A percentile compares a stretch with the other conserved stretches of the same genome.
Evolutionary conservation across 2,329 filamentous ascomycete species (phyloP).

Genomic region (Pseudogymnoascus sp.): DNA sequence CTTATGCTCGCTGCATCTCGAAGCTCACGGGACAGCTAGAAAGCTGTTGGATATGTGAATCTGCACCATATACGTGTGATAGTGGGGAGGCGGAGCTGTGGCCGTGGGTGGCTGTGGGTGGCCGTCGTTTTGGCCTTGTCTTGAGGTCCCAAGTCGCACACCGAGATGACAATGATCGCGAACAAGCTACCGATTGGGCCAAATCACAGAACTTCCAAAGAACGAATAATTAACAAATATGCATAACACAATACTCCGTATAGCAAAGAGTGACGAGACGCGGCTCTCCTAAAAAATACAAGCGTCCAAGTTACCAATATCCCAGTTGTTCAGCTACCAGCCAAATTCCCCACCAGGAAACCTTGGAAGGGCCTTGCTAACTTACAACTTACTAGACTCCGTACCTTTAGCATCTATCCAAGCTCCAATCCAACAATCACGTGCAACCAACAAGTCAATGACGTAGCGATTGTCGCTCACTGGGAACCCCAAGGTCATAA

Average conservation of each 20-base stretch:
- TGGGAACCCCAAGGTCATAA: background rate
- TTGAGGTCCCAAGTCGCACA: background rate
- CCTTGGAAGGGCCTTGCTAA: slow-evolving; percentile 6
- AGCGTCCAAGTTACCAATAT: background rate
- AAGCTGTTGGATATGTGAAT: background rate
- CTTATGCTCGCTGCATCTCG: background rate
- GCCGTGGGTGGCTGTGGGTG: background rate
- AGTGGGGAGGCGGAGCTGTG: background rate
- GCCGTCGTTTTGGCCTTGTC: background rate
- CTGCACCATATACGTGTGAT: slow-evolving; percentile 2
- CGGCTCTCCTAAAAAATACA: background rate
- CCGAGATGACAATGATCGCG: background rate
- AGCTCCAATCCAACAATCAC: background rate
- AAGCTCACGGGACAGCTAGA: background rate
- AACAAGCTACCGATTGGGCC: background rate
- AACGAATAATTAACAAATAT: background rate
- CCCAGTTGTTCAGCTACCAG: background rate
- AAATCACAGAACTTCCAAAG: background rate
- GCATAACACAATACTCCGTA: background rate
- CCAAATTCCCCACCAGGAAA: background rate
- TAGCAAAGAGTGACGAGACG: background rate
- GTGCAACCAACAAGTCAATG: background rate
- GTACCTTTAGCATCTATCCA: background rate
- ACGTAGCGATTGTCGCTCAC: background rate
- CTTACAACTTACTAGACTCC: slow-evolving; percentile 1